Evolutionary conservation across 345 rosid genomes (phyloP).

Genomic region (Citrus glauca): DNA sequence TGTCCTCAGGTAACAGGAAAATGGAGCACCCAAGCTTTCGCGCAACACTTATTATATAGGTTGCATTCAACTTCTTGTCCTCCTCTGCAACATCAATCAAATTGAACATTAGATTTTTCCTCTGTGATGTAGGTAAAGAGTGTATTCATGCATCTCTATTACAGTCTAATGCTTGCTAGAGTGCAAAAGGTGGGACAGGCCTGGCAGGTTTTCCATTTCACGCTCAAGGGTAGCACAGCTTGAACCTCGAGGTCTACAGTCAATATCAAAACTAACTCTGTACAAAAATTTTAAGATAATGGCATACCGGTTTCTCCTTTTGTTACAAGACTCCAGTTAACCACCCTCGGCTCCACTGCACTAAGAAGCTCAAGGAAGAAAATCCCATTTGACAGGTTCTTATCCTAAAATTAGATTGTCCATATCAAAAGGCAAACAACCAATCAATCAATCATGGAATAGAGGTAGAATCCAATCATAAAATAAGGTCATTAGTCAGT

Average conservation of each 20-base stretch:
- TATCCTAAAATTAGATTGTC: slow-evolving; percentile 49
- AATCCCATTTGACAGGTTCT: slow-evolving; percentile 64
- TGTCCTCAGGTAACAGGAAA: slow-evolving; percentile 96
- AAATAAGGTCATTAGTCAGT: background rate
- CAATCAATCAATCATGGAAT: background rate
- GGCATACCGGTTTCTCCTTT: slow-evolving; percentile 73
- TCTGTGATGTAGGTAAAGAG: background rate
- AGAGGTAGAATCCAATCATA: background rate
- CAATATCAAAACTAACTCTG: background rate
- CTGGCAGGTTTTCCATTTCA: background rate
- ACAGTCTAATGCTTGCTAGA: background rate
- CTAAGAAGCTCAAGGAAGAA: slow-evolving; percentile 92
- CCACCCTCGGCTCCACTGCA: slow-evolving; percentile 91
- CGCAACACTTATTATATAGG: slow-evolving; percentile 94
- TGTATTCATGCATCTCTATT: background rate
- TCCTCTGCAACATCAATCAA: slow-evolving; percentile 59
- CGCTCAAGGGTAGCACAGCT: background rate
- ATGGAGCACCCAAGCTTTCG: slow-evolving; percentile 97
- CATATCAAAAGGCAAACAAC: slow-evolving; percentile 8
- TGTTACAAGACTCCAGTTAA: slow-evolving; percentile 85
- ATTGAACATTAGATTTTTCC: slow-evolving; percentile 4
- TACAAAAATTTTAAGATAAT: background rate
- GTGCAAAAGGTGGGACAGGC: slow-evolving; percentile 1
- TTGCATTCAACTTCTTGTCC: slow-evolving; percentile 92
- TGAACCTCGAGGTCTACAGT: background rate